phyloP scores from a whole-genome alignment of 2,329 filamentous ascomycete species.

The Aspergillus jensenii region DNA sequence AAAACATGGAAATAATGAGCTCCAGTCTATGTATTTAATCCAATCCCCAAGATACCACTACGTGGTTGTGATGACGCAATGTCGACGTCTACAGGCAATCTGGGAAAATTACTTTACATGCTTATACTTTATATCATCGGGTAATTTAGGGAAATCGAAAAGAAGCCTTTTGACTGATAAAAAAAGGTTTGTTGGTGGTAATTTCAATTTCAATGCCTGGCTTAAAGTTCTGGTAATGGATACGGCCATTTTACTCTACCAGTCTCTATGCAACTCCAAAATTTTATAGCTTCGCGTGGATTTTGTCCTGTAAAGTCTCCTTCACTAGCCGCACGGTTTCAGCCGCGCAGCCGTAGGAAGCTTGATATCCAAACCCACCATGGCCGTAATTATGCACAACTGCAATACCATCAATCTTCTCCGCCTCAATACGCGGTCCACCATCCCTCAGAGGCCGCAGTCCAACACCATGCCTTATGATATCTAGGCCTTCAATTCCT shows the following conservation, averaged over 20 bases:
- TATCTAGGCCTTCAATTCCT: conserved; percentile 69
- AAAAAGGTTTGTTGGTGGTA: neutral
- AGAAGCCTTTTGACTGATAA: no score
- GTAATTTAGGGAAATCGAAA: no score
- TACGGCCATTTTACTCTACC: neutral
- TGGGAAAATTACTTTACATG: neutral
- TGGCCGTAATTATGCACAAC: conserved; percentile 48
- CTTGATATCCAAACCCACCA: conserved; percentile 62
- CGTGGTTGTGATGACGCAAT: conserved; percentile 6
- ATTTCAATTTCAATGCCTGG: neutral
- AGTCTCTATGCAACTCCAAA: neutral
- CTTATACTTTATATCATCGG: no score
- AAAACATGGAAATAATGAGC: neutral
- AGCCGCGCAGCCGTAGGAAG: conserved; percentile 68
- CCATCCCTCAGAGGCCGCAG: conserved; percentile 71
- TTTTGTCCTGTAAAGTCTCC: conserved; percentile 42
- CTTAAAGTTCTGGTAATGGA: no score
- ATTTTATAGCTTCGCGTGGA: conserved; percentile 33
- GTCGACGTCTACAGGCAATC: neutral
- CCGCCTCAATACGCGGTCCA: conserved; percentile 74
- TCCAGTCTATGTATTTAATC: no score
- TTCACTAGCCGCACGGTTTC: conserved; percentile 66
- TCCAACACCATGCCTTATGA: conserved; percentile 81
- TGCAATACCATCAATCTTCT: conserved; percentile 62
- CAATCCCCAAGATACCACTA: no score